These are phyloP conservation scores for Pythium volutum DNA, from an alignment of 352 stramenopile genomes.

Conservation along the genomic window DNA sequence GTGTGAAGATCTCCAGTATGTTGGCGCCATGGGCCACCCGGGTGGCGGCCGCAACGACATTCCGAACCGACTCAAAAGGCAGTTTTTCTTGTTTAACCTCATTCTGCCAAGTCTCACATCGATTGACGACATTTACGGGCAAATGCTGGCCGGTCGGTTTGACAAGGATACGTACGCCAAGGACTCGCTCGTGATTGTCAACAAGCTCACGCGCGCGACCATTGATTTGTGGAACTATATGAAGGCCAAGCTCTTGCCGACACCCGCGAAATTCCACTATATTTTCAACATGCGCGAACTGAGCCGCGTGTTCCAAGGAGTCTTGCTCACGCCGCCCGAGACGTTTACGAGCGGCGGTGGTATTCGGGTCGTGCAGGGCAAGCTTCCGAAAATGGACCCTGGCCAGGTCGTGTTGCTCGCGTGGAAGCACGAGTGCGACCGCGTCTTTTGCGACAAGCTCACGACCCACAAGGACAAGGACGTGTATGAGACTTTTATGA, in stretches of 20 bases:
- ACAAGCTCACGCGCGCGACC: conserved; percentile 94
- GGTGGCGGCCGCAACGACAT: conserved; percentile 98
- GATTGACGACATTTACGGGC: conserved; percentile 99
- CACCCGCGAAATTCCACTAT: conserved; percentile 98
- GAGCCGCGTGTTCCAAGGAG: conserved; percentile 96
- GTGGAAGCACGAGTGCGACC: conserved; percentile 98
- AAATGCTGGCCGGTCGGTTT: conserved; percentile 97
- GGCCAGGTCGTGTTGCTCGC: conserved; percentile 92
- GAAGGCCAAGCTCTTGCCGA: conserved; percentile 97
- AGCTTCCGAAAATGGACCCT: conserved; percentile 87
- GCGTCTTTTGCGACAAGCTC: conserved; percentile 98
- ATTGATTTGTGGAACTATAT: conserved; percentile 97
- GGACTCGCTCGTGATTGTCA: conserved; percentile 82
- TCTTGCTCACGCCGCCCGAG: conserved; percentile 94
- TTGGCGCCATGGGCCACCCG: conserved; percentile 97
- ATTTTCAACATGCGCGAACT: conserved; percentile 99
- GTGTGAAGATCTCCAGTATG: conserved; percentile 97
- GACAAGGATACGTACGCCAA: conserved; percentile 84
- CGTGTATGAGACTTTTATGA: conserved; percentile 91
- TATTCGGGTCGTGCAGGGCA: conserved; percentile 79
- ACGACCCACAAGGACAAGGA: conserved; percentile 97
- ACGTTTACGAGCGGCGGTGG: conserved; percentile 92
- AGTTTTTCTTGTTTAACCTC: conserved; percentile 99
- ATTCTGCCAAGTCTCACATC: conserved; percentile 96
- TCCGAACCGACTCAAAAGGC: conserved; percentile 98